Percentiles rank a stretch among this genome's conserved stretches.
Conservation (phyloP, 495 filamentous ascomycete species). For the Talaromyces liani region DNA sequence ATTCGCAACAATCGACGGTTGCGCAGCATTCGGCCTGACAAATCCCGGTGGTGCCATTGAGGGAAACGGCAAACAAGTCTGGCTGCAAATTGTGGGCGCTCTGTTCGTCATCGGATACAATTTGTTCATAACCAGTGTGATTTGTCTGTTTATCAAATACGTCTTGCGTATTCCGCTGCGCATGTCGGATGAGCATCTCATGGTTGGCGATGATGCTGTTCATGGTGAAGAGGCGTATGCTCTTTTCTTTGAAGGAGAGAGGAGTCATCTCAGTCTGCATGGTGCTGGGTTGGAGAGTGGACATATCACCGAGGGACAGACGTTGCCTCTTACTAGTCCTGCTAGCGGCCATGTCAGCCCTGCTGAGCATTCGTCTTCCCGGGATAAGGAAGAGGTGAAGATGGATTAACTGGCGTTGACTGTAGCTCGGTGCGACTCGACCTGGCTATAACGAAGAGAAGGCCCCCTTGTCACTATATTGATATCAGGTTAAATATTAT, state of each 20-base stretch:
- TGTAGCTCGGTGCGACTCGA: background rate
- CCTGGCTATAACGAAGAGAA: no score
- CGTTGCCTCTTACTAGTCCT: background rate
- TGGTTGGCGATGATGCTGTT: slow-evolving; percentile 43
- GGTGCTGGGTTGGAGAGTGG: slow-evolving; percentile 7
- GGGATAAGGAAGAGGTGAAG: background rate
- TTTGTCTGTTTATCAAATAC: slow-evolving; percentile 48
- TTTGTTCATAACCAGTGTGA: slow-evolving; percentile 44
- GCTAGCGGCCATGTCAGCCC: background rate
- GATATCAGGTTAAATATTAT: no score
- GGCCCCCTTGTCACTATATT: no score
- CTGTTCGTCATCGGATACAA: slow-evolving; percentile 52
- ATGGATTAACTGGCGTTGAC: background rate
- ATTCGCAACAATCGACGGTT: slow-evolving; percentile 45
- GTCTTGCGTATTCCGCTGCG: slow-evolving; percentile 42
- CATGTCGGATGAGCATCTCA: slow-evolving; percentile 38
- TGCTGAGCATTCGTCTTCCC: background rate
- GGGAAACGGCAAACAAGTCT: slow-evolving; percentile 46
- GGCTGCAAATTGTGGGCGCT: slow-evolving; percentile 46
- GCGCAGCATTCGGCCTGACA: slow-evolving; percentile 38
- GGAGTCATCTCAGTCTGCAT: slow-evolving; percentile 9
- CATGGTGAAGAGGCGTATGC: slow-evolving; percentile 46
- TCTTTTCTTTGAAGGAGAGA: slow-evolving; percentile 16
- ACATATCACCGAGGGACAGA: slow-evolving; percentile 5
- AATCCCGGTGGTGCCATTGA: slow-evolving; percentile 46